Evolutionary conservation across 139 green algal species (phyloP), one percentile per base, ranked within the genome.

Genomic region (Tetradesmus lagerheimii): DNA sequence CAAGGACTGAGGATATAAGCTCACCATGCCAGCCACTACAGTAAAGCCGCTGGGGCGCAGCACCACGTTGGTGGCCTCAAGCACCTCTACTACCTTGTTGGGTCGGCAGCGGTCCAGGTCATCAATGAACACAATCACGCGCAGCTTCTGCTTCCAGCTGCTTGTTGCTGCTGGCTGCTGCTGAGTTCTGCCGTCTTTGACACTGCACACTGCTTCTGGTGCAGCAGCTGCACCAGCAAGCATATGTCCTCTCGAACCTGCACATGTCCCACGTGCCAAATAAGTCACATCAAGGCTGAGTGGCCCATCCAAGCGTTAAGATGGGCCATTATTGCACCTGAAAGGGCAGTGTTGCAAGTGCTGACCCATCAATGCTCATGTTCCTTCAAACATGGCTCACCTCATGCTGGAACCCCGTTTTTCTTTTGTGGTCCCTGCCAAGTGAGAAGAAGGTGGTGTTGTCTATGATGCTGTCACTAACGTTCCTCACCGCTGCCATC

Each of bases 41-140:
- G 18, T 35, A 29, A 50, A 83, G 77, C 16, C 39, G 31, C 77
- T 83, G 77, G 25, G 25, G 15, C 25, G 25, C 11, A 83, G 77
- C 16, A 83, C 77, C 12, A 83, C 39, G 29, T 83, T 83, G 77
- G 39, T 83, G 11, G 77, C 77, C 39, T 83, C 77, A 23, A 83
- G 77, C 38, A 83, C 77, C 77, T 83, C 77, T 29, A 83, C 77
- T 27, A 83, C 39, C 29, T 83, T 83, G 77, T 45, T 83, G 39
- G 77, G 77, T 29, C 39, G 37, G 77, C 77, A 83, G 38, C 77
- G 77, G 77, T 83, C 77, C 31, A 83, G 29, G 31, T 83, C 77
- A 23, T 83, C 77, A 64, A 83, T 50, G 77, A 83, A 83, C 11
- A 83, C 77, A 9, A 83, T 29, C 12, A 83, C 18, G 25, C 16